Evolutionary conservation across 2,329 filamentous ascomycete species (phyloP), one percentile per base, ranked within the genome.

Genomic region (Daldinia sp.): DNA sequence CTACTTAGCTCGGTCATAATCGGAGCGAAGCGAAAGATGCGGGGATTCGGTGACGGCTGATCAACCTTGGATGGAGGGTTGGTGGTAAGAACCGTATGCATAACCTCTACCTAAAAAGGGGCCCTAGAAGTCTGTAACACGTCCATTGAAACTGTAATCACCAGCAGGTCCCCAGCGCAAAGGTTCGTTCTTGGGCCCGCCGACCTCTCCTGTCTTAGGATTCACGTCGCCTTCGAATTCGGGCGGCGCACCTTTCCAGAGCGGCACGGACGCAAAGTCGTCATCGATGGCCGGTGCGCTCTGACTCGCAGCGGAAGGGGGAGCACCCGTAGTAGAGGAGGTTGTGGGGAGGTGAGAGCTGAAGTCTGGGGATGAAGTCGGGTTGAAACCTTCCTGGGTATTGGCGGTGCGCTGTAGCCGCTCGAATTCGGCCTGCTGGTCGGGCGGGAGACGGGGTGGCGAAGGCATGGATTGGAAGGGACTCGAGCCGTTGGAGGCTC

Each of bases 131-230:
- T 99, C 96, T 26, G 95, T 98, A 61, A 97, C 94, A 71, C 95
- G 85, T 53, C 96, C 96, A 80, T 98, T 98, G 80, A 93, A 99
- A 79, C 93, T 98, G 92, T 94, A 99, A 75, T 91, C 89, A 0
- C 93, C 90, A 0, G 76, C 78, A 18, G 86, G 84, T 0, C 94
- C 94, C 95, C 95, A 98, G 74, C 94, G 84, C 78, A 98, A 78
- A 58, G 96, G 96, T 81, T 99, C 95, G 78, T 97, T 98, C 89
- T 98, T 99, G 5, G 96, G 96, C 0, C 96, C 96, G 5, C 96
- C 96, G 10, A 98, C 89, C 85, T 99, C 96, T 26, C 96, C 96
- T 1, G 96, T 99, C 84, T 91, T 92, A 2, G 96, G 96, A 80
- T 99, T 98, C 62, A 85, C 86, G 60, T 98, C 94, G 65, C 96